Evolutionary conservation across 352 stramenopile species (phyloP), one percentile per base, ranked within the genome.

Genomic region (Peronospora tabacina): DNA sequence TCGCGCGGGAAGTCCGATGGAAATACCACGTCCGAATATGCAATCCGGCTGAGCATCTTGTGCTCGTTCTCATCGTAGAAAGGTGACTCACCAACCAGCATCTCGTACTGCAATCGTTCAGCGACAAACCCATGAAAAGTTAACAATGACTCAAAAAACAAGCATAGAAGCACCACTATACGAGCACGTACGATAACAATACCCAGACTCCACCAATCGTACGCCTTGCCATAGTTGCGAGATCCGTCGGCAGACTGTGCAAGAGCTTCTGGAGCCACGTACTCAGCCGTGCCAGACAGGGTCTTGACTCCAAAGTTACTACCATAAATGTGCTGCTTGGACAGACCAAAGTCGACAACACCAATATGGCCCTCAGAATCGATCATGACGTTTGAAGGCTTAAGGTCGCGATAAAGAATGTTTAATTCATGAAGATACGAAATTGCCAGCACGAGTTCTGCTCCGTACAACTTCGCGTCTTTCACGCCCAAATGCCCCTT

Each of bases 51-150:
- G 22, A 94, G 64, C 83, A 94, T 94, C 38, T 79, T 90, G 55
- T 90, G 83, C 36, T 94, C 83, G 37, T 94, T 94, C 49, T 90
- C 77, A 61, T 94, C 74, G 61, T 94, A 94, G 36, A 94, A 94
- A 8, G 83, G 83, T 2, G 79, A 90, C 36, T 91, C 83, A 7
- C 83, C 83, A 4, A 85, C 79, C 2, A 94, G 58, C 83, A 94
- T 92, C 45, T 94, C 83, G 51, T 92, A 94, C 82, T 94, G 46
- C 33, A 70, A 36, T 49, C 26, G 61, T 17, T 17, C 2, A 48
- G 9, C 2, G 44, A 63, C 22, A 66, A 28, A 22, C 50, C 3
- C 22, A 10, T 8, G 16, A 53, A 41, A 53, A 30, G 45, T 43
- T 50, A 61, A 26, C 19, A 33, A 44, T 16, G 29, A 29, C 20